Percentiles rank a stretch among this genome's conserved stretches.
Conservation (phyloP, 352 stramenopile species). For the Halophytophthora polymorphica region DNA sequence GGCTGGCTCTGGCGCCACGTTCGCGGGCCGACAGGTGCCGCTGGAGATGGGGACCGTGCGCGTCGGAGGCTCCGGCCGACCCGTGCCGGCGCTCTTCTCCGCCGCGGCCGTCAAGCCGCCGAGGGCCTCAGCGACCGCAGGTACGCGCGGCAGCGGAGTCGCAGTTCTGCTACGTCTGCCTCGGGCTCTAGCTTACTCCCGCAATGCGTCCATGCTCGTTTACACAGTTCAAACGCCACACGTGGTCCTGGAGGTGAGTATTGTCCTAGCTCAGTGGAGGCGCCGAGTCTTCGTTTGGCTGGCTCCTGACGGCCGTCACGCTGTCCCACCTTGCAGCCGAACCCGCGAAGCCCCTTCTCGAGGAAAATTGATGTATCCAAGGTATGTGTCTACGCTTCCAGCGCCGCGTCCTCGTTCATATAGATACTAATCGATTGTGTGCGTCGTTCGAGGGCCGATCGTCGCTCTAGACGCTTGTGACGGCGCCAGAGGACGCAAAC, state of each 20-base stretch:
- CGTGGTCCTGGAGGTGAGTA: conserved; percentile 28
- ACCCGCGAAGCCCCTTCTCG: conserved; percentile 41
- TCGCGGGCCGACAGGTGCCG: conserved; percentile 33
- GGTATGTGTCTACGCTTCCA: conserved; percentile 14
- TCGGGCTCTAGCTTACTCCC: not conserved
- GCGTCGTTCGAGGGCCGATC: not conserved
- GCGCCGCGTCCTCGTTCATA: not conserved
- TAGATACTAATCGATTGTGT: not conserved
- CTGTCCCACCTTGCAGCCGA: conserved; percentile 10
- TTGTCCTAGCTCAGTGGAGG: not conserved
- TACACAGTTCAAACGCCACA: conserved; percentile 9
- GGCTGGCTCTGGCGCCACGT: conserved; percentile 8
- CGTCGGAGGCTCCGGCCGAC: conserved; percentile 43
- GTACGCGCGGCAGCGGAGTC: not conserved
- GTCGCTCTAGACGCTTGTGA: conserved; percentile 9
- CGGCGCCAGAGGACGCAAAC: not conserved
- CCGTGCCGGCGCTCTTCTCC: conserved; percentile 26
- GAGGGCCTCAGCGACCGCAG: not conserved
- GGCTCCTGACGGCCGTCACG: not conserved
- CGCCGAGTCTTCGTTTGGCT: not conserved
- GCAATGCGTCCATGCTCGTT: not conserved
- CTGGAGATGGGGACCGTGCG: conserved; percentile 48
- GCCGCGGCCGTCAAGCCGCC: conserved; percentile 3
- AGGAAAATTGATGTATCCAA: conserved; percentile 34
- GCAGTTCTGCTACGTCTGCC: not conserved